phyloP scores from a whole-genome alignment of 129 eudicot genomes.

The Silybum marianum region DNA sequence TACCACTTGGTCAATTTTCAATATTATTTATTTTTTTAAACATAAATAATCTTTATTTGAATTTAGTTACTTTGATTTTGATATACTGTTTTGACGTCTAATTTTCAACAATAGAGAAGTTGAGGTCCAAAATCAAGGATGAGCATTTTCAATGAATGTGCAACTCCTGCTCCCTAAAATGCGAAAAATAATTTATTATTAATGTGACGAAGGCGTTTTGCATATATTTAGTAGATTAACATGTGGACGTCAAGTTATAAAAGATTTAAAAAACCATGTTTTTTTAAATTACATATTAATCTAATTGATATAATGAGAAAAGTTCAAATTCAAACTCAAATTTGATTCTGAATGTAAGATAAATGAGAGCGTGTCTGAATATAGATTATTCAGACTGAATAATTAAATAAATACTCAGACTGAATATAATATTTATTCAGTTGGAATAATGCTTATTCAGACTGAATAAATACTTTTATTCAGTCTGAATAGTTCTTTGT shows the following conservation, averaged over 20 bases:
- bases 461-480: too few species aligned
- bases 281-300: neutral
- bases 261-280: neutral
- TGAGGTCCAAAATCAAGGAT: neutral
- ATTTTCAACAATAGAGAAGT: neutral
- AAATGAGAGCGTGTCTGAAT: too few species aligned
- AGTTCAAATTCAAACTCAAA: too few species aligned
- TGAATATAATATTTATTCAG: too few species aligned
- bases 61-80: neutral
- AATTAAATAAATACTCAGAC: too few species aligned
- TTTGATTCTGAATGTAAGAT: too few species aligned
- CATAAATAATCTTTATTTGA: too few species aligned
- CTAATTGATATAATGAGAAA: neutral
- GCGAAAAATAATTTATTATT: neutral
- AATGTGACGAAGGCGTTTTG: neutral
- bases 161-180: neutral
- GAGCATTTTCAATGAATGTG: neutral
- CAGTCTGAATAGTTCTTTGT: too few species aligned
- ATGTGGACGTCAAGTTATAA: neutral
- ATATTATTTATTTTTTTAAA: too few species aligned
- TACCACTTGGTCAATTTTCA: too few species aligned
- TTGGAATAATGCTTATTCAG: too few species aligned
- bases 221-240: neutral
- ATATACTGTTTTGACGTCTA: neutral
- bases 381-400: too few species aligned